Conservation (phyloP, 805 yeast species). For the Saccharomyces kudriavzevii region DNA sequence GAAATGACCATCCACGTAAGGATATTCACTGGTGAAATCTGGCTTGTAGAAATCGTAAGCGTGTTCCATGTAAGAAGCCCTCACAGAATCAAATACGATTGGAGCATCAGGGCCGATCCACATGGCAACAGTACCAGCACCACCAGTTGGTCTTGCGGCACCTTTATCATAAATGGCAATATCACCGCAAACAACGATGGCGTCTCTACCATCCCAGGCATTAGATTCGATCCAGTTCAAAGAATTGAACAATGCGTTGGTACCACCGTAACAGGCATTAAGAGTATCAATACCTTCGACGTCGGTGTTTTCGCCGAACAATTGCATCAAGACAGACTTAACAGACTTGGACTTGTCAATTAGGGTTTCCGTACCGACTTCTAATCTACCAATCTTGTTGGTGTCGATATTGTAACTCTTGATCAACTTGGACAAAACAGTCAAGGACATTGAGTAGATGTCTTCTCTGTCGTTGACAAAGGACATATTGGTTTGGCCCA, state of each 20-base stretch:
- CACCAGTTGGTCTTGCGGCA: conserved; percentile 98
- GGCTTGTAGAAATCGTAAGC: conserved; percentile 98
- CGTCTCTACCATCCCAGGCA: conserved; percentile 97
- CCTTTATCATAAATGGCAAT: conserved; percentile 96
- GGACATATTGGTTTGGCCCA: conserved; percentile 97
- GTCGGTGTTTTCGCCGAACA: conserved; percentile 73
- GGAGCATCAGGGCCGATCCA: conserved; percentile 98
- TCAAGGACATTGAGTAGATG: conserved; percentile 86
- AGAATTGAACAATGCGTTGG: conserved; percentile 87
- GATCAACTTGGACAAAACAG: conserved; percentile 72
- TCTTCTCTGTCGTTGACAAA: conserved; percentile 97
- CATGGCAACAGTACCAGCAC: conserved; percentile 94
- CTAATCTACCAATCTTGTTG: conserved; percentile 79
- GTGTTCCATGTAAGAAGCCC: conserved; percentile 93
- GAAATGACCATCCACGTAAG: conserved; percentile 95
- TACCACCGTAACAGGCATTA: conserved; percentile 98
- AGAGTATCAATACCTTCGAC: conserved; percentile 93
- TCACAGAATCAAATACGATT: conserved; percentile 76
- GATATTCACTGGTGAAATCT: conserved; percentile 91
- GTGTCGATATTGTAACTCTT: conserved; percentile 79
- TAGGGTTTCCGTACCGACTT: conserved; percentile 96
- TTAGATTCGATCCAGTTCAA: conserved; percentile 94
- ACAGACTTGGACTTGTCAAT: conserved; percentile 95
- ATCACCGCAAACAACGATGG: conserved; percentile 94
- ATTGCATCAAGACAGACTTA: conserved; percentile 90